These are phyloP conservation scores for Apiospora phragmitis DNA, from an alignment of 2,329 filamentous ascomycete species.

Conservation along the genomic window DNA sequence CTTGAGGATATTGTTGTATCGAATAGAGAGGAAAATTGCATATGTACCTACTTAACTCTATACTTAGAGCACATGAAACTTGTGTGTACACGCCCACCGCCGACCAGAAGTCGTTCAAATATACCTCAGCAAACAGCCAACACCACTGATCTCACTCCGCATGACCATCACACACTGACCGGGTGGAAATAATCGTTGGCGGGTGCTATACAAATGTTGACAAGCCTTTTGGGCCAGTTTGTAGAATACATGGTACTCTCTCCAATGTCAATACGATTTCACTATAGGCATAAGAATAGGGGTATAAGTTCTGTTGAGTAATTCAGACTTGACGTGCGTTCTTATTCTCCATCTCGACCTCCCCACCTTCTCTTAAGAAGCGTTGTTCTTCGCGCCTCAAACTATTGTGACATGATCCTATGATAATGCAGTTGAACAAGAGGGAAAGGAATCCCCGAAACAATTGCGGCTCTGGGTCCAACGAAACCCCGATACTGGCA, in stretches of 20 bases:
- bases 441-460: background rate
- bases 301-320: background rate
- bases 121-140: too few relatives aligned
- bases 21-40: background rate
- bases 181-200: too few relatives aligned
- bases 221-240: too few relatives aligned
- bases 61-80: background rate
- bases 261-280: background rate
- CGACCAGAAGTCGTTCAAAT: too few relatives aligned
- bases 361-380: background rate
- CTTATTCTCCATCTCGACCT: background rate
- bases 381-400: background rate
- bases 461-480: background rate
- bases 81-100: background rate
- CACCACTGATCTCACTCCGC: too few relatives aligned
- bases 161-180: too few relatives aligned
- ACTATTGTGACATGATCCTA: conserved; percentile 4
- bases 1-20: background rate
- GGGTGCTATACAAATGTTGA: too few relatives aligned
- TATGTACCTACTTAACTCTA: background rate
- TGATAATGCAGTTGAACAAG: background rate
- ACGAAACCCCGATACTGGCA: background rate
- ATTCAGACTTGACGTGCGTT: background rate
- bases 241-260: too few relatives aligned
- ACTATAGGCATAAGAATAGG: background rate